Evolutionary conservation across 441 rosid genomes (phyloP).

Genomic region (Gossypium lobatum): DNA sequence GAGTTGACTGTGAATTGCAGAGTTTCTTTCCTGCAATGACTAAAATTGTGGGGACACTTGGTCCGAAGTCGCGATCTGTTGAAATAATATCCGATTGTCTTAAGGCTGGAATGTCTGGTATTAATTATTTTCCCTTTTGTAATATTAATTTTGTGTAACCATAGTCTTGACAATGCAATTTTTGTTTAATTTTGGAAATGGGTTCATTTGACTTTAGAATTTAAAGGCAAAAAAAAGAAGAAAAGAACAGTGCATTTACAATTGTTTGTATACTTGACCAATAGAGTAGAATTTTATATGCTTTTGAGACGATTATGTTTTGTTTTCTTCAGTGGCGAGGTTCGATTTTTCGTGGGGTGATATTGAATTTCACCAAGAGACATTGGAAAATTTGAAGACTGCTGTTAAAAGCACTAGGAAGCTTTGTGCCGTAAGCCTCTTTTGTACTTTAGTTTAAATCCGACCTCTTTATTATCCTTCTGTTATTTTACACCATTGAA

Average conservation of each 20-base stretch:
- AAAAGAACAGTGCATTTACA: background rate
- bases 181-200: background rate
- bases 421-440: conserved; percentile 43
- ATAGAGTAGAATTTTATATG: background rate
- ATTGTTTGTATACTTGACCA: background rate
- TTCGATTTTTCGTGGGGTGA: conserved; percentile 53
- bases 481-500: background rate
- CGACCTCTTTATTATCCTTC: background rate
- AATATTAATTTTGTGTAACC: background rate
- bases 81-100: conserved; percentile 34
- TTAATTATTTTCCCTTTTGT: background rate
- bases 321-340: conserved; percentile 34
- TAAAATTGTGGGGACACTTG: conserved; percentile 46
- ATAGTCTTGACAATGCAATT: background rate
- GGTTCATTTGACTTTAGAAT: conserved; percentile 4
- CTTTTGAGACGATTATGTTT: conserved; percentile 9
- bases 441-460: background rate
- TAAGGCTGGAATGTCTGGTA: conserved; percentile 52
- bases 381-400: conserved; percentile 37
- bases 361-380: conserved; percentile 40
- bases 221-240: background rate
- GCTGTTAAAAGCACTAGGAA: conserved; percentile 38
- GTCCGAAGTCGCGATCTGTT: conserved; percentile 33
- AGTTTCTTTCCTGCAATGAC: conserved; percentile 48
- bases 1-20: conserved; percentile 19